phyloP scores from a whole-genome alignment of 2,329 filamentous ascomycete species.

The Botryotinia calthae region DNA sequence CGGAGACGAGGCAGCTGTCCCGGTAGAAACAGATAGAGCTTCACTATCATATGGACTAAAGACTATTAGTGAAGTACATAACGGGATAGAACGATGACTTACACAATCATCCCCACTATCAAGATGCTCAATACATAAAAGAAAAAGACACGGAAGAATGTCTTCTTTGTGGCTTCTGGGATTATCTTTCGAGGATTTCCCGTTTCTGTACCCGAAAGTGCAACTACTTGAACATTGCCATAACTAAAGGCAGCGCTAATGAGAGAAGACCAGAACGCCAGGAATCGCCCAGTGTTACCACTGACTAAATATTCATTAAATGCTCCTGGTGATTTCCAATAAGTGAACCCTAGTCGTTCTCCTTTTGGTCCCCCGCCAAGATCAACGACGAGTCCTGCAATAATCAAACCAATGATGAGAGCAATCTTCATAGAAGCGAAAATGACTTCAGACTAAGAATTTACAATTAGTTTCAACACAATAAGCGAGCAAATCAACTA shows the following conservation, averaged over 20 bases:
- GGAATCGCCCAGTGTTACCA: constrained; percentile 57
- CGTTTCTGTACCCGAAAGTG: constrained; percentile 55
- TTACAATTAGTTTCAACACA: constrained; percentile 43
- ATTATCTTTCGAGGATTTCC: constrained; percentile 52
- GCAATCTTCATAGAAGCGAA: constrained; percentile 58
- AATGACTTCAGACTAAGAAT: constrained; percentile 43
- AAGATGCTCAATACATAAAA: constrained; percentile 47
- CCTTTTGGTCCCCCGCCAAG: constrained; percentile 60
- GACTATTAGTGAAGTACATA: constrained; percentile 47
- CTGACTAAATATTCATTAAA: constrained; percentile 67
- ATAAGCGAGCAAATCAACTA: constrained; percentile 60
- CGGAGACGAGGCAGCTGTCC: constrained; percentile 53
- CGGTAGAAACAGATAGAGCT: constrained; percentile 41
- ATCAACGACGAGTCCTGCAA: constrained; percentile 60
- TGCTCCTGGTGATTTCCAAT: constrained; percentile 67
- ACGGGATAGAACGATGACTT: constrained; percentile 34
- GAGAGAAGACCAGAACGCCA: constrained; percentile 47
- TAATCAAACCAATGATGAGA: constrained; percentile 61
- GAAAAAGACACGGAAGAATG: constrained; percentile 55
- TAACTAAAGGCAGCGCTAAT: constrained; percentile 48
- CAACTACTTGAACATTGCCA: constrained; percentile 52
- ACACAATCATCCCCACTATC: constrained; percentile 51
- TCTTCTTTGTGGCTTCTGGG: constrained; percentile 49
- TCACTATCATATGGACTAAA: constrained; percentile 54
- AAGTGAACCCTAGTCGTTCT: constrained; percentile 61